Evolutionary conservation across 2,329 filamentous ascomycete species (phyloP).

Genomic region (Ophiostoma ulmi): DNA sequence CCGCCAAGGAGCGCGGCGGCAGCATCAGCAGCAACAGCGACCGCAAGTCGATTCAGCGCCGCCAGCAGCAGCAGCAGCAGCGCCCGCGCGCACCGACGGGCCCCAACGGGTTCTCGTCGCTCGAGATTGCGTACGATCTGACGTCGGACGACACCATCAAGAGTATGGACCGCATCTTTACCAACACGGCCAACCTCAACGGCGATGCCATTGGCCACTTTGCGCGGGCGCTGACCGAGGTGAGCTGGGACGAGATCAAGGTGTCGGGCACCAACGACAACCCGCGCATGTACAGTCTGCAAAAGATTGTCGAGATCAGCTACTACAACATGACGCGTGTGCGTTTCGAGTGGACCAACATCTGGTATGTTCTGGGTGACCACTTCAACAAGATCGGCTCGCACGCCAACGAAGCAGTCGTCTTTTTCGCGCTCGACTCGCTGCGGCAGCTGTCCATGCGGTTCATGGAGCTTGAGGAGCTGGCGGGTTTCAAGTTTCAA

Average conservation of each 20-base stretch:
- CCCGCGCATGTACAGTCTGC: constrained; percentile 91
- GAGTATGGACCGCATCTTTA: constrained; percentile 92
- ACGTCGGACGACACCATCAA: constrained; percentile 78
- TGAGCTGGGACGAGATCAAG: constrained; percentile 98
- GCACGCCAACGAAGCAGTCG: constrained; percentile 91
- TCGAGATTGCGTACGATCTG: constrained; percentile 85
- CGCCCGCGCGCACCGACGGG: constrained; percentile 52
- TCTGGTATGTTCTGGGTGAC: constrained; percentile 95
- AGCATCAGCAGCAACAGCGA: constrained; percentile 48
- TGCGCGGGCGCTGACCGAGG: constrained; percentile 83
- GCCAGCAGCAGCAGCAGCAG: constrained; percentile 31
- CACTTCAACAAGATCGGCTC: constrained; percentile 98
- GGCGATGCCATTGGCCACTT: constrained; percentile 96
- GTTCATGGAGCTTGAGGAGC: constrained; percentile 96
- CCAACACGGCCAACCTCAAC: constrained; percentile 86
- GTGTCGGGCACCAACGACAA: constrained; percentile 94
- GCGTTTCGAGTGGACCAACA: constrained; percentile 95
- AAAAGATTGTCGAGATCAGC: constrained; percentile 97
- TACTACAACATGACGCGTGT: constrained; percentile 99
- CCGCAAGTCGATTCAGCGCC: constrained; percentile 60
- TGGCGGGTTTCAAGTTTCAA: constrained; percentile 98
- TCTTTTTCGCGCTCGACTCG: constrained; percentile 96
- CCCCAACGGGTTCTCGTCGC: constrained; percentile 58
- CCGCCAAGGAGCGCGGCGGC: constrained; percentile 47
- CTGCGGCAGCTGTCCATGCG: constrained; percentile 94